phyloP scores from a whole-genome alignment of 768 basidiomycete species.

The Lepiota venenata region DNA sequence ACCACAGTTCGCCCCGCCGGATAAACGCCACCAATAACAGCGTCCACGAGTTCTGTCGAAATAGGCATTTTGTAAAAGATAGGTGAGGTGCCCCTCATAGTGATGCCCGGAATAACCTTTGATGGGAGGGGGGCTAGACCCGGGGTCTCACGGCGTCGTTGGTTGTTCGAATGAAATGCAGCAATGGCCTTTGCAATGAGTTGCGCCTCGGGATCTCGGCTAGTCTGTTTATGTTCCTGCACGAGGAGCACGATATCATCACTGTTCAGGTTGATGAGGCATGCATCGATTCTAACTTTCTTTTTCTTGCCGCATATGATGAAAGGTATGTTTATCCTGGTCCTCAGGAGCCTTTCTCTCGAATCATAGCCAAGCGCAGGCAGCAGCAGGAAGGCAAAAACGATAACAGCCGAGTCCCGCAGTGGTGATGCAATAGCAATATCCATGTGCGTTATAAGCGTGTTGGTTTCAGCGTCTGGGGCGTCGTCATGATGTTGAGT shows the following conservation, averaged over 20 bases:
- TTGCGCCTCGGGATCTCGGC: slow-evolving; percentile 24
- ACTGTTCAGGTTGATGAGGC: slow-evolving; percentile 20
- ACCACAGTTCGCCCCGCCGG: slow-evolving; percentile 19
- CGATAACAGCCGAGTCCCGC: slow-evolving; percentile 1
- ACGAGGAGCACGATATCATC: slow-evolving; percentile 21
- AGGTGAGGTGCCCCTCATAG: slow-evolving; percentile 26
- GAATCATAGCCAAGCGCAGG: slow-evolving; percentile 8
- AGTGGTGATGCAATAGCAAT: slow-evolving; percentile 1
- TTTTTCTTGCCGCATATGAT: background rate
- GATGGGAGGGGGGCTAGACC: slow-evolving; percentile 15
- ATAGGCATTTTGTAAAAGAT: slow-evolving; percentile 27
- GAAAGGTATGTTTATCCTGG: background rate
- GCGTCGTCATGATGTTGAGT: slow-evolving; percentile 7
- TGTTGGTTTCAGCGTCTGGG: slow-evolving; percentile 11
- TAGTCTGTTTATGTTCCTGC: slow-evolving; percentile 21
- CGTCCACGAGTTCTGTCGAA: slow-evolving; percentile 17
- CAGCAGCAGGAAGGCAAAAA: slow-evolving; percentile 10
- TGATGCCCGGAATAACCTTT: slow-evolving; percentile 24
- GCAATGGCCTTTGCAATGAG: slow-evolving; percentile 30
- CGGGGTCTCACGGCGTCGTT: slow-evolving; percentile 7
- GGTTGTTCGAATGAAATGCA: slow-evolving; percentile 26
- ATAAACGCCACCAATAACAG: slow-evolving; percentile 16
- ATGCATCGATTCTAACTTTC: slow-evolving; percentile 16
- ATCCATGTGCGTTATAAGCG: slow-evolving; percentile 7
- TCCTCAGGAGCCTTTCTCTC: background rate